Conservation (phyloP, 1,139 yeast genomes). For the Sugiyamaella neomexicana region DNA sequence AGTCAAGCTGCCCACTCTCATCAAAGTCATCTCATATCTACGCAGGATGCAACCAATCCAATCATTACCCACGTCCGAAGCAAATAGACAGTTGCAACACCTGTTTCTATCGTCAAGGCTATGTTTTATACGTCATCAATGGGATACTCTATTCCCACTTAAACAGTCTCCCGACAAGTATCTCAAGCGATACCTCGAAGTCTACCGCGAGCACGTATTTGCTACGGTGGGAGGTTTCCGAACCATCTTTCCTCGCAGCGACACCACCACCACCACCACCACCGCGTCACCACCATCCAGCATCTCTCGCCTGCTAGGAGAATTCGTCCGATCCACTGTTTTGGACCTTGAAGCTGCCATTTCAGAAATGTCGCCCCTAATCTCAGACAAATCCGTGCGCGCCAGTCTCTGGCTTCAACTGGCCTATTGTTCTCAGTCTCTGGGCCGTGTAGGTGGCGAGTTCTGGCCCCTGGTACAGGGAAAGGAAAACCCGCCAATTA, state of each 20-base stretch:
- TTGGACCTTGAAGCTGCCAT: constrained; percentile 41
- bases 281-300: neutral
- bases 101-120: constrained; percentile 41
- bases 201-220: constrained; percentile 77
- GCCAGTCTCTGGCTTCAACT: constrained; percentile 71
- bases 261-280: too few species aligned
- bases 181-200: constrained; percentile 76
- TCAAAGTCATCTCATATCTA: constrained; percentile 76
- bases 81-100: constrained; percentile 29
- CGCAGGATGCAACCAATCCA: constrained; percentile 48
- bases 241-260: constrained; percentile 54
- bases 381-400: constrained; percentile 48
- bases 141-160: constrained; percentile 57
- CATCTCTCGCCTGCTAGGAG: constrained; percentile 38
- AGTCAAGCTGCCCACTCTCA: constrained; percentile 70
- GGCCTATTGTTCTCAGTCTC: constrained; percentile 72
- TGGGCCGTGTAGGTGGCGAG: constrained; percentile 68
- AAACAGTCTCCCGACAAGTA: constrained; percentile 58
- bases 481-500: constrained; percentile 30
- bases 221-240: constrained; percentile 67
- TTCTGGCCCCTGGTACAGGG: constrained; percentile 48
- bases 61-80: constrained; percentile 20
- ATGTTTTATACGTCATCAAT: constrained; percentile 43
- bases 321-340: constrained; percentile 47
- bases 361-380: constrained; percentile 41